Conservation (phyloP, 768 basidiomycete species). For the Amanita fuliginea region DNA sequence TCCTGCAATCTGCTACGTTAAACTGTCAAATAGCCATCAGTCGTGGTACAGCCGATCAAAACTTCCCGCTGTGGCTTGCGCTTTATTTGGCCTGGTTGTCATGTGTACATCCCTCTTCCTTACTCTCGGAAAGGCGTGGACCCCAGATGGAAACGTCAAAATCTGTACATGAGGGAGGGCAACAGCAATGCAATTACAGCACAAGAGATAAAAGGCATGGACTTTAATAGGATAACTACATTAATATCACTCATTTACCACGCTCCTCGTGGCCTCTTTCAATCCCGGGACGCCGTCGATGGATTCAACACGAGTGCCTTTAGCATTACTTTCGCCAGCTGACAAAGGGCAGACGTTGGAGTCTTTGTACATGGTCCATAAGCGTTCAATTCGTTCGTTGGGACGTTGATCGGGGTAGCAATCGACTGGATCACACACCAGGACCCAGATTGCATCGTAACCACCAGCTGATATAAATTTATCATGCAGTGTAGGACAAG, state of each 20-base stretch:
- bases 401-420: slow-evolving; percentile 37
- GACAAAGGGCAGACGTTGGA: slow-evolving; percentile 63
- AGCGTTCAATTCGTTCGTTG: slow-evolving; percentile 47
- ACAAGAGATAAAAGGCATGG: not conserved
- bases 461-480: slow-evolving; percentile 63
- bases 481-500: not conserved
- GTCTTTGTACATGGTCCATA: slow-evolving; percentile 55
- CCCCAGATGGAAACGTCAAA: slow-evolving; percentile 55
- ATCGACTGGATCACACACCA: slow-evolving; percentile 56
- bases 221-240: slow-evolving; percentile 7
- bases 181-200: not conserved
- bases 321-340: slow-evolving; percentile 55
- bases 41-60: slow-evolving; percentile 66
- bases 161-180: slow-evolving; percentile 37
- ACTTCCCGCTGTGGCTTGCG: slow-evolving; percentile 66
- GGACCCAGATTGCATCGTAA: slow-evolving; percentile 93
- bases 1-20: slow-evolving; percentile 78
- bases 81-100: slow-evolving; percentile 62
- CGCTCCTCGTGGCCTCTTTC: slow-evolving; percentile 21
- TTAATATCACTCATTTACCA: slow-evolving; percentile 13
- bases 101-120: slow-evolving; percentile 71
- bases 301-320: slow-evolving; percentile 55
- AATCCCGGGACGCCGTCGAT: slow-evolving; percentile 49
- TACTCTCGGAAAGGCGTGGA: slow-evolving; percentile 73
- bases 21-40: slow-evolving; percentile 42